Conservation (phyloP, 2,329 filamentous ascomycete genomes). For the Trichophyton rubrum region DNA sequence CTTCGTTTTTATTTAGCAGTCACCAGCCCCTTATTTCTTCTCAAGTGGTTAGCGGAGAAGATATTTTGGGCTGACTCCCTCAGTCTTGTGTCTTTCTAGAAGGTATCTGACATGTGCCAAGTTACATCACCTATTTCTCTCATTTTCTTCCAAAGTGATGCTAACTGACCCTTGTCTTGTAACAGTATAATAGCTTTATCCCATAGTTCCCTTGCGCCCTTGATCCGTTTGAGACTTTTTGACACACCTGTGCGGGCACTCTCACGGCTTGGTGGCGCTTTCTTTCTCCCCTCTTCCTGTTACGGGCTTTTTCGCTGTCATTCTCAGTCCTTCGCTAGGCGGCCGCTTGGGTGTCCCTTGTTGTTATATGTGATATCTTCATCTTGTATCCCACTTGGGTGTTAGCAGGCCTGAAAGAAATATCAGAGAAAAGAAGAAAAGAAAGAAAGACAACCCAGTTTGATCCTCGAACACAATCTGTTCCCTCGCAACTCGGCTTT, state of each 20-base stretch:
- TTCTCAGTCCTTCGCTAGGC: neutral
- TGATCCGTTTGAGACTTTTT: neutral
- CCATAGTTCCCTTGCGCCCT: neutral
- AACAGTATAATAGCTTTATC: neutral
- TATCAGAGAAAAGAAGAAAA: neutral
- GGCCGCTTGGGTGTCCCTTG: neutral
- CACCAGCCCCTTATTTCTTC: neutral
- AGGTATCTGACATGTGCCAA: neutral
- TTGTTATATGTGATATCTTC: constrained; percentile 4
- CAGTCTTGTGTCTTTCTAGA: neutral
- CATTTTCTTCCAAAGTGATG: neutral
- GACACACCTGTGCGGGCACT: neutral
- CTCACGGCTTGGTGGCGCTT: neutral
- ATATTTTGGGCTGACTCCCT: neutral
- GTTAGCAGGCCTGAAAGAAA: neutral
- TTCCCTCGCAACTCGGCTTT: neutral
- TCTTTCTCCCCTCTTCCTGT: neutral
- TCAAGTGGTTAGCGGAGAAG: neutral
- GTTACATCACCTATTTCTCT: neutral
- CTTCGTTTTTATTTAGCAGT: neutral
- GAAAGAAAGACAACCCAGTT: constrained; percentile 1
- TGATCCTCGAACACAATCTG: constrained; percentile 3
- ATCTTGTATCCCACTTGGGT: constrained; percentile 4
- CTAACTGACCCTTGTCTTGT: neutral
- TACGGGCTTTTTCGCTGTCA: neutral